A percentile compares a stretch with the other conserved stretches of the same genome.
phyloP scores from a whole-genome alignment of 768 basidiomycete genomes.

The Tephrocybe sp. region DNA sequence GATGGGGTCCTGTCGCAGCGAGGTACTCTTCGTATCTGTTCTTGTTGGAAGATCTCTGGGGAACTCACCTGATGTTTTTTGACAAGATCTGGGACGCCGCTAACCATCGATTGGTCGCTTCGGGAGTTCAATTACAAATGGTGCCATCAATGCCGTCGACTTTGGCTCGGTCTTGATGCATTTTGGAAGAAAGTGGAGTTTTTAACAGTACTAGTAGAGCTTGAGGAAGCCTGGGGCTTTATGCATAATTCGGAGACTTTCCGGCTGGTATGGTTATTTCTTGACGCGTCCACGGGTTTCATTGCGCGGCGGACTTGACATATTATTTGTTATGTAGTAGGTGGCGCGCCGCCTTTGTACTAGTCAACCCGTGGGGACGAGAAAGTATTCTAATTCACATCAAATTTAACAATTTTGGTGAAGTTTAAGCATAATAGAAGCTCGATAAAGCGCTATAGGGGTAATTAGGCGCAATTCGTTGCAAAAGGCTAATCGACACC shows the following conservation, averaged over 20 bases:
- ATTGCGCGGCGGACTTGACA: no score
- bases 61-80: background rate
- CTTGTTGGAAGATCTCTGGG: background rate
- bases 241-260: no score
- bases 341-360: no score
- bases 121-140: slow-evolving; percentile 43
- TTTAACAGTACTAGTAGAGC: background rate
- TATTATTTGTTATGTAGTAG: no score
- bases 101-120: slow-evolving; percentile 39
- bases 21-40: slow-evolving; percentile 26
- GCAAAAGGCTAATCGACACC: no score
- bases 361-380: no score
- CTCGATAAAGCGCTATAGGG: no score
- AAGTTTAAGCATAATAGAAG: no score
- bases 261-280: no score
- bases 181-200: background rate
- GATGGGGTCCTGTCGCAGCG: slow-evolving; percentile 33
- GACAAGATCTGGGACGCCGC: slow-evolving; percentile 40
- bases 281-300: background rate
- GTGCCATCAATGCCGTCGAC: slow-evolving; percentile 21
- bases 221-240: background rate
- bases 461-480: no score
- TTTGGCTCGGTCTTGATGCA: background rate
- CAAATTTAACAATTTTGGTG: no score
- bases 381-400: no score